These are phyloP conservation scores for Davidsoniella australis DNA, from an alignment of 2,329 filamentous ascomycete species.

Conservation along the genomic window DNA sequence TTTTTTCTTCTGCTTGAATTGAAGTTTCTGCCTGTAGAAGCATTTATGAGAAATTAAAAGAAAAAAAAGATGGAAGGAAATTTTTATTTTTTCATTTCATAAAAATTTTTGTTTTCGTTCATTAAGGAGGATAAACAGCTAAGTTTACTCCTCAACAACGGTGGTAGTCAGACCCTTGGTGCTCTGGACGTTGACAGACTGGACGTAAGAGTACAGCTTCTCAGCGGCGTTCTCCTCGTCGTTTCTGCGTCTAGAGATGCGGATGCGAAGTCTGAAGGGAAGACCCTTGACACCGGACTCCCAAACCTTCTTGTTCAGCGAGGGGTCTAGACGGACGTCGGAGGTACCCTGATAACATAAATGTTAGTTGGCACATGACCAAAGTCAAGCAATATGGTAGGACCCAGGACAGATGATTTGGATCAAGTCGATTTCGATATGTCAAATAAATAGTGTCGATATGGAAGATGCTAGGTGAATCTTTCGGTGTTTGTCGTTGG, in stretches of 20 bases:
- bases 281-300: conserved; percentile 98
- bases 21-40: conserved; percentile 1
- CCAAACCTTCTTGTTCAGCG: conserved; percentile 99
- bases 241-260: conserved; percentile 99
- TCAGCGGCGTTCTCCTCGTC: conserved; percentile 99
- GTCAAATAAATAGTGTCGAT: neutral
- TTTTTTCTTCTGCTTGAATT: neutral
- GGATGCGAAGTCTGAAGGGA: conserved; percentile 88
- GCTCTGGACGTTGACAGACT: conserved; percentile 99
- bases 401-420: neutral
- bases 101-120: conserved; percentile 17
- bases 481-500: too few relatives aligned
- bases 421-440: neutral
- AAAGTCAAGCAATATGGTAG: neutral
- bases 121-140: conserved; percentile 14
- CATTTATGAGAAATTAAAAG: conserved; percentile 1
- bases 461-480: neutral
- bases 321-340: conserved; percentile 95
- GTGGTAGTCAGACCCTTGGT: conserved; percentile 92
- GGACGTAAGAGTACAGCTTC: conserved; percentile 99
- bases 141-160: conserved; percentile 57
- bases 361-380: conserved; percentile 11
- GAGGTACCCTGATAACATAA: conserved; percentile 55
- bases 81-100: conserved; percentile 17
- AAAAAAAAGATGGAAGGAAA: conserved; percentile 10